Evolutionary conservation across 129 eudicot species (phyloP).

Genomic region (Centaurea solstitialis): DNA sequence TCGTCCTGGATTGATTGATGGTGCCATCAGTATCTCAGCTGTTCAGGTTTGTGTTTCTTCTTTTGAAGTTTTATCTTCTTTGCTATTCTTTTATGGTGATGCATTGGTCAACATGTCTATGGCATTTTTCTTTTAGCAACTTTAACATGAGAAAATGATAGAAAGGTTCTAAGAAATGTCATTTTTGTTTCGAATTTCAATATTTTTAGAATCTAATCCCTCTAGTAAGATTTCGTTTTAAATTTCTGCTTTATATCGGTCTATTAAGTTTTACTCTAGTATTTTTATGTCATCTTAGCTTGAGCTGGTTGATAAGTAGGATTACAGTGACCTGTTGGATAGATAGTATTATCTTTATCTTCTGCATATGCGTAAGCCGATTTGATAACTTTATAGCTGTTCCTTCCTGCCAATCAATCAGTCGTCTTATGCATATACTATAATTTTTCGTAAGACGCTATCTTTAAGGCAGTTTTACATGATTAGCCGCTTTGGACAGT

Average conservation of each 20-base stretch:
- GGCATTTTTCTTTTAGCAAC: not conserved
- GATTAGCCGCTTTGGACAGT: not conserved
- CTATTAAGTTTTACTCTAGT: not conserved
- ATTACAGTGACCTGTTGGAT: not conserved
- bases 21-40: slow-evolving; percentile 98
- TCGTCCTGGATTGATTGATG: slow-evolving; percentile 92
- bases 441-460: not conserved
- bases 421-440: not conserved
- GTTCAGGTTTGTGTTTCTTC: slow-evolving; percentile 66
- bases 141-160: not conserved
- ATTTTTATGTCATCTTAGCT: not conserved
- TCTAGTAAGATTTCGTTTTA: not conserved
- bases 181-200: not conserved
- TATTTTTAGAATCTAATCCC: not conserved
- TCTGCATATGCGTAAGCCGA: not conserved
- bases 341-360: not conserved
- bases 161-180: not conserved
- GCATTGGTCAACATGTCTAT: not conserved
- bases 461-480: not conserved
- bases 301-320: not conserved
- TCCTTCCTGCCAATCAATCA: not conserved
- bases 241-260: not conserved
- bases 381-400: not conserved
- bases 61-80: slow-evolving; percentile 3
- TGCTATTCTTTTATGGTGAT: not conserved